These are phyloP conservation scores for Fusarium sp. DNA, from an alignment of 2,329 filamentous ascomycete species.

Conservation along the genomic window DNA sequence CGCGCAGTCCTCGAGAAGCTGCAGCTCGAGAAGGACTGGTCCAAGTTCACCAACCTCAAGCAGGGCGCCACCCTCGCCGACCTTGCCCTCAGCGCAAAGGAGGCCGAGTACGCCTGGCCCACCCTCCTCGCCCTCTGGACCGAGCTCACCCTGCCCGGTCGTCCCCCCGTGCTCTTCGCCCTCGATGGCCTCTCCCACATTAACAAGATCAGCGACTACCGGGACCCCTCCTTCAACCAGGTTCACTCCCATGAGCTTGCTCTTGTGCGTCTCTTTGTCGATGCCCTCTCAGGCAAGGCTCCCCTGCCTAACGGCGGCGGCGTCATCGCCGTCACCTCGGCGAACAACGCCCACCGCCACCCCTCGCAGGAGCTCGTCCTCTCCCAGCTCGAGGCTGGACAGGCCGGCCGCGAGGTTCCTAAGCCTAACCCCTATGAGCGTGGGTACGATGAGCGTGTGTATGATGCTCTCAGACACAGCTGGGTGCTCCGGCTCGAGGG, in stretches of 20 bases:
- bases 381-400: conserved; percentile 63
- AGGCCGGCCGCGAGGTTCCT: conserved; percentile 54
- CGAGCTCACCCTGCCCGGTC: conserved; percentile 73
- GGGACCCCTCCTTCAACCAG: conserved; percentile 74
- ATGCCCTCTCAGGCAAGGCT: conserved; percentile 73
- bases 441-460: conserved; percentile 69
- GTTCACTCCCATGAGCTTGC: conserved; percentile 90
- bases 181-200: conserved; percentile 85
- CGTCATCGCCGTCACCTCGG: conserved; percentile 79
- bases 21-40: conserved; percentile 59
- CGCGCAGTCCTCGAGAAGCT: conserved; percentile 68
- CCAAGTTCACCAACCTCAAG: conserved; percentile 57
- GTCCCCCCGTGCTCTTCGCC: conserved; percentile 75
- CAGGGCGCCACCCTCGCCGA: conserved; percentile 74
- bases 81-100: conserved; percentile 77
- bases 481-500: conserved; percentile 72
- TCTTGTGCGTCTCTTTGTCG: conserved; percentile 80
- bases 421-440: conserved; percentile 65
- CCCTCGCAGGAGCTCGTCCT: conserved; percentile 78
- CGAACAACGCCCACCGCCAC: conserved; percentile 75
- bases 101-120: conserved; percentile 82
- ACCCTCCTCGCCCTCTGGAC: conserved; percentile 85
- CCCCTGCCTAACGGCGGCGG: conserved; percentile 79
- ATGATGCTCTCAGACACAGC: conserved; percentile 63
- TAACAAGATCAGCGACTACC: conserved; percentile 84